Evolutionary conservation across 2,329 filamentous ascomycete species (phyloP), one percentile per base, ranked within the genome.

Genomic region (Ceratocystis albifundus): DNA sequence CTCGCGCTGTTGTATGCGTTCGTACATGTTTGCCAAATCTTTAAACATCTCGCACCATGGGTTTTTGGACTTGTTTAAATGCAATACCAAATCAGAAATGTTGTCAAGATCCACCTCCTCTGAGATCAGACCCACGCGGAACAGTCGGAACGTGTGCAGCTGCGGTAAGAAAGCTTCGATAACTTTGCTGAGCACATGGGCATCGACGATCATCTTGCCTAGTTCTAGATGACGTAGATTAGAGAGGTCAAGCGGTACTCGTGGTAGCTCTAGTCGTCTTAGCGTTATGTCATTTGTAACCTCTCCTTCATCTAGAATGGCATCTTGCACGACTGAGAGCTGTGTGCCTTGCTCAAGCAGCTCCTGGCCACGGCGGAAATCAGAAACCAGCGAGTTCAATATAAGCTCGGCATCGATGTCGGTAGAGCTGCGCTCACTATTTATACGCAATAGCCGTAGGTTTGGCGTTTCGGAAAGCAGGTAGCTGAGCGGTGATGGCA

Each of bases 401-500:
- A 22, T 53, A 2, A 64, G 25, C 12, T 17, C 15, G 6, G 15
- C 22, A 12, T 64, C 45, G 3, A 44, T 20, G 17, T 32, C 25
- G n/a, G 4, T 45, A 17, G 12, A 30, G 25, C 28, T 17, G 28
- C 62, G 62, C 25, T 50, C n/a, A 1, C 25, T 3, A 17, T 64
- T 64, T 10, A 64, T 8, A 8, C 46, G 45, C n/a, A 64, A 30
- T n/a, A 22, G 12, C 2, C 10, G 2, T 3, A 64, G 62, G 25
- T 36, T 55, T 6, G 15, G 44, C 28, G 28, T 57, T 30, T 55
- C 25, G 25, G 62, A 64, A 28, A 64, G 45, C 17, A 64, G 25
- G 46, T 36, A 63, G 61, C 41, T 48, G 5, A 63, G 61, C 20
- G 61, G 61, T 41, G 61, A 63, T 15, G 61, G 61, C 3, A 45